phyloP scores from a whole-genome alignment of 495 filamentous ascomycete species.

The Jackrogersella multiformis region DNA sequence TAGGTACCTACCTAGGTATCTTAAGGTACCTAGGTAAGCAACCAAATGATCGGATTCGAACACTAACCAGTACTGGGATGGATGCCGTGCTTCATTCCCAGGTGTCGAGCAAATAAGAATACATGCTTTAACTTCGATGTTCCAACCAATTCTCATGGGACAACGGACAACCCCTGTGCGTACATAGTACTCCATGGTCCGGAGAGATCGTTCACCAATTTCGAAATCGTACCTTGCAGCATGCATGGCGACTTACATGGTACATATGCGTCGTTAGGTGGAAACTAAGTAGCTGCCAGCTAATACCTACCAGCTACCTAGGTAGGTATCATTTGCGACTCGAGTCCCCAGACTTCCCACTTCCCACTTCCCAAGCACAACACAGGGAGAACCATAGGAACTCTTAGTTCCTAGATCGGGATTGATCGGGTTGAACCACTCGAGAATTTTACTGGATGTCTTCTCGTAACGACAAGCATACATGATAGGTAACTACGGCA shows the following conservation, averaged over 20 bases:
- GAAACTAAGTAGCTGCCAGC: no score
- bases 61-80: slow-evolving; percentile 12
- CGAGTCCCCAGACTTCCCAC: neutral
- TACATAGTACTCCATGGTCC: slow-evolving; percentile 19
- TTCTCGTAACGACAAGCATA: neutral
- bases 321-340: slow-evolving; percentile 3
- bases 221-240: slow-evolving; percentile 39
- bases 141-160: slow-evolving; percentile 17
- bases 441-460: neutral
- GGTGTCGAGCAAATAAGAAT: slow-evolving; percentile 11
- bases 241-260: slow-evolving; percentile 37
- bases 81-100: slow-evolving; percentile 21
- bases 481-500: no score
- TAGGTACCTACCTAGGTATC: no score
- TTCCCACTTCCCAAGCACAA: no score
- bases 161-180: slow-evolving; percentile 19
- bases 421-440: slow-evolving; percentile 1
- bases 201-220: slow-evolving; percentile 22
- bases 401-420: neutral
- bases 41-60: neutral
- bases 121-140: slow-evolving; percentile 18
- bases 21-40: no score
- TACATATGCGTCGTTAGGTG: slow-evolving; percentile 26
- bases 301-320: no score
- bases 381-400: neutral